A percentile compares a stretch with the other conserved stretches of the same genome.
Evolutionary conservation across 163 green algal species (phyloP).

Genomic region (Chlorella variabilis): DNA sequence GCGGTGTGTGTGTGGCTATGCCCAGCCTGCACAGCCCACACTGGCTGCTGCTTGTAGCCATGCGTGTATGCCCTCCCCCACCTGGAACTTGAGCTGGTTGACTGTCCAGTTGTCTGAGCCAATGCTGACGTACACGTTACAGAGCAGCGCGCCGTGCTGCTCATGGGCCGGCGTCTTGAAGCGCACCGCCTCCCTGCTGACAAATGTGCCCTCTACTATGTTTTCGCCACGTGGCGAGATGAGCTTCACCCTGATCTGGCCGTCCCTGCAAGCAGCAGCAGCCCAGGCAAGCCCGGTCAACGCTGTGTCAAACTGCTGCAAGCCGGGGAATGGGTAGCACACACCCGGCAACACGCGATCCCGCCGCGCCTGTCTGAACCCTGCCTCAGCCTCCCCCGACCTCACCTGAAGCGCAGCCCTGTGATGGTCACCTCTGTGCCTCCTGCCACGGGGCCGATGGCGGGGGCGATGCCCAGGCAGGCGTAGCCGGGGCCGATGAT

Average conservation of each 20-base stretch:
- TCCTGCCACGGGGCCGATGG: constrained; percentile 84
- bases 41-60: too few species aligned
- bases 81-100: constrained; percentile 71
- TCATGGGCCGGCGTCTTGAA: constrained; percentile 86
- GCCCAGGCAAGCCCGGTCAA: too few species aligned
- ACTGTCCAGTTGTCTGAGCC: constrained; percentile 86
- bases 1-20: too few species aligned
- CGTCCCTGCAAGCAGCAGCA: constrained; percentile 43
- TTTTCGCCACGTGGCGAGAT: constrained; percentile 76
- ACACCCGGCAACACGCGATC: too few species aligned
- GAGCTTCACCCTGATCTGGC: constrained; percentile 79
- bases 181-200: constrained; percentile 72
- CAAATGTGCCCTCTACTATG: constrained; percentile 71
- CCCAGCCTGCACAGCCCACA: too few species aligned
- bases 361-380: too few species aligned
- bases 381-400: too few species aligned
- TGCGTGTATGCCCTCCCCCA: too few species aligned
- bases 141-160: constrained; percentile 73
- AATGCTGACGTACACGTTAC: constrained; percentile 75
- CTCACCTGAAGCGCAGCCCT: constrained; percentile 78
- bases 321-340: too few species aligned
- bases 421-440: constrained; percentile 80
- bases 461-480: constrained; percentile 73
- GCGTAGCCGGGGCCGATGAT: constrained; percentile 91
- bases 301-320: too few species aligned